Evolutionary conservation across 208 protist species (phyloP).

Genomic region (Acanthamoeba pearcei): DNA sequence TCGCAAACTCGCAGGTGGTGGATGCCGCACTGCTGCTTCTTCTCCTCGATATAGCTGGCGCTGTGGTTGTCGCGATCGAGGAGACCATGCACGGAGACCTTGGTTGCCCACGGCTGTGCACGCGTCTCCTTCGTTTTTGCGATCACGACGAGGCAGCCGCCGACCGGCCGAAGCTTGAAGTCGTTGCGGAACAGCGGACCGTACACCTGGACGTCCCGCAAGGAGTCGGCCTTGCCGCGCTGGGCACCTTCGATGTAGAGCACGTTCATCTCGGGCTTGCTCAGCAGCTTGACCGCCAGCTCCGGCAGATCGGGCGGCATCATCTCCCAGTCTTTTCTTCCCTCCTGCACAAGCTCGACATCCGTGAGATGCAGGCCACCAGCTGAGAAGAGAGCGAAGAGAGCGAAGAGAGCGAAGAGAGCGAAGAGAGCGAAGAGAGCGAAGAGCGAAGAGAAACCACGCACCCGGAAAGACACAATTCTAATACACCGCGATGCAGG

Average conservation of each 20-base stretch:
- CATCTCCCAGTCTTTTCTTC: no score
- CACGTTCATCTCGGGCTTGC: slow-evolving; percentile 32
- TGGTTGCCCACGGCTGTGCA: neutral
- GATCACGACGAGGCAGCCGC: neutral
- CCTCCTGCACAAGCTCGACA: no score
- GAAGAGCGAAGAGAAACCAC: no score
- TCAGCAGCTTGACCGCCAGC: neutral
- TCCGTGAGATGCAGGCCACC: no score
- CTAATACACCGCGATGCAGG: neutral
- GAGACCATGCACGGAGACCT: neutral
- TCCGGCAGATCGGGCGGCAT: no score
- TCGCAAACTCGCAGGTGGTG: slow-evolving; percentile 10
- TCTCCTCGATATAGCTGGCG: neutral
- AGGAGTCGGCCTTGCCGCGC: neutral
- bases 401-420: no score
- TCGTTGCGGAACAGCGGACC: neutral
- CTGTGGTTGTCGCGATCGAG: slow-evolving; percentile 29
- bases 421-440: no score
- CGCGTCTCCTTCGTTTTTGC: neutral
- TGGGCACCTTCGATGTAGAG: neutral
- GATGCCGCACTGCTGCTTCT: neutral
- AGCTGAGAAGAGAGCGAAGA: no score
- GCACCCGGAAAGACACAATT: neutral
- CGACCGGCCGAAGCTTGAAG: neutral
- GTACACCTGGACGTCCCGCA: neutral